These are phyloP conservation scores for Melaleuca alternifolia DNA, from an alignment of 345 rosid genomes.

Conservation along the genomic window DNA sequence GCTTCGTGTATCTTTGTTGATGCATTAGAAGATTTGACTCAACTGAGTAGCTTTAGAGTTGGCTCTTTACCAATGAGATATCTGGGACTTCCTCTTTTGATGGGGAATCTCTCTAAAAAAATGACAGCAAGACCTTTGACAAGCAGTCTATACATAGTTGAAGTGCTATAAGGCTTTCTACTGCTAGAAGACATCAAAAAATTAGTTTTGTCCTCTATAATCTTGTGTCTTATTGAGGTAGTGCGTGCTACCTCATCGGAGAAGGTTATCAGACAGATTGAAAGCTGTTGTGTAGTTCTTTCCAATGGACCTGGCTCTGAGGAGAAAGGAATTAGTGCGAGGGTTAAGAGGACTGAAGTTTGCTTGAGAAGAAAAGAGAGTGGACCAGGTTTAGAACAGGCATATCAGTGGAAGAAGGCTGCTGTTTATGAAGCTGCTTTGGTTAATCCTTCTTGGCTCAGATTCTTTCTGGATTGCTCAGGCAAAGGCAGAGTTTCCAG, in stretches of 20 bases:
- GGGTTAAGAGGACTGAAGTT: not conserved
- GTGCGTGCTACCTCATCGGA: not conserved
- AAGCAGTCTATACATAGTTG: not conserved
- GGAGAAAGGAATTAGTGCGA: not conserved
- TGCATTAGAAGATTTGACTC: not conserved
- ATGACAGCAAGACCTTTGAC: rapidly evolving
- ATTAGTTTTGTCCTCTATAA: not conserved
- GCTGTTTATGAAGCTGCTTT: not conserved
- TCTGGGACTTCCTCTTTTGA: not conserved
- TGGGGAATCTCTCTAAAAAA: not conserved
- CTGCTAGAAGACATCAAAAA: not conserved
- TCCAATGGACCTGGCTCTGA: not conserved
- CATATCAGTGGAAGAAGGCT: not conserved
- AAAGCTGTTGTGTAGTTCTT: not conserved
- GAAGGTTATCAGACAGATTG: not conserved
- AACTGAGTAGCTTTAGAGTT: not conserved
- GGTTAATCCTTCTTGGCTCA: not conserved
- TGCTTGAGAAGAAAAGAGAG: not conserved
- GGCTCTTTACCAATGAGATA: not conserved
- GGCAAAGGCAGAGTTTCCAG: not conserved
- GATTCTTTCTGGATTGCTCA: not conserved
- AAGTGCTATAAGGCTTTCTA: not conserved
- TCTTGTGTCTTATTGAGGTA: not conserved
- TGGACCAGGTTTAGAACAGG: not conserved
- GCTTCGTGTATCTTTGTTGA: not conserved